Percentiles rank a stretch among this genome's conserved stretches.
These are phyloP conservation scores for Trichoderma atroviride DNA, from an alignment of 2,329 filamentous ascomycete species.

Conservation along the genomic window DNA sequence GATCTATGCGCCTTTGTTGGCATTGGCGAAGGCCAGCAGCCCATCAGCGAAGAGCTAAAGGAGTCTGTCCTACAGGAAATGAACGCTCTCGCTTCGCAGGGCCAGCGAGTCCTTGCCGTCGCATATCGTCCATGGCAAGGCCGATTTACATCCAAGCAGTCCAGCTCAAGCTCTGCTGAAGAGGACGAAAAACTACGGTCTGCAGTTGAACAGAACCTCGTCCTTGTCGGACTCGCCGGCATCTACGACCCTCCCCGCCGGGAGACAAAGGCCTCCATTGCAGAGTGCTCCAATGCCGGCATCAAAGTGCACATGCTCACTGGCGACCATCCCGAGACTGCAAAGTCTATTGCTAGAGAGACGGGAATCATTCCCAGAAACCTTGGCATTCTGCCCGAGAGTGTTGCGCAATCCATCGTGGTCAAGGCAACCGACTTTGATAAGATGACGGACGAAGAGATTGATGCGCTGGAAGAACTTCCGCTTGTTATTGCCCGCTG, in stretches of 20 bases:
- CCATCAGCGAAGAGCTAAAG: conserved; percentile 56
- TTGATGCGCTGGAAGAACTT: conserved; percentile 73
- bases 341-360: conserved; percentile 75
- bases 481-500: conserved; percentile 84
- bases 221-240: conserved; percentile 78
- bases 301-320: conserved; percentile 85
- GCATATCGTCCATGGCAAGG: conserved; percentile 65
- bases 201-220: conserved; percentile 67
- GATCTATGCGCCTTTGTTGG: conserved; percentile 58
- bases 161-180: conserved; percentile 35
- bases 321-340: conserved; percentile 78
- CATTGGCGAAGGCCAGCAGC: conserved; percentile 45
- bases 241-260: conserved; percentile 85
- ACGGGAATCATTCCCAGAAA: conserved; percentile 75
- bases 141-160: conserved; percentile 46
- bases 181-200: conserved; percentile 56
- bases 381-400: conserved; percentile 59
- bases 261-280: conserved; percentile 74
- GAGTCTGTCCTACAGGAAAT: conserved; percentile 56
- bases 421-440: conserved; percentile 80
- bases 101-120: conserved; percentile 72
- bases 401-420: conserved; percentile 69
- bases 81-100: conserved; percentile 64
- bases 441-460: conserved; percentile 71
- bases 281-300: conserved; percentile 70